Conservation (phyloP, 2,329 filamentous ascomycete genomes). For the Phaeosphaeriaceae sp. region DNA sequence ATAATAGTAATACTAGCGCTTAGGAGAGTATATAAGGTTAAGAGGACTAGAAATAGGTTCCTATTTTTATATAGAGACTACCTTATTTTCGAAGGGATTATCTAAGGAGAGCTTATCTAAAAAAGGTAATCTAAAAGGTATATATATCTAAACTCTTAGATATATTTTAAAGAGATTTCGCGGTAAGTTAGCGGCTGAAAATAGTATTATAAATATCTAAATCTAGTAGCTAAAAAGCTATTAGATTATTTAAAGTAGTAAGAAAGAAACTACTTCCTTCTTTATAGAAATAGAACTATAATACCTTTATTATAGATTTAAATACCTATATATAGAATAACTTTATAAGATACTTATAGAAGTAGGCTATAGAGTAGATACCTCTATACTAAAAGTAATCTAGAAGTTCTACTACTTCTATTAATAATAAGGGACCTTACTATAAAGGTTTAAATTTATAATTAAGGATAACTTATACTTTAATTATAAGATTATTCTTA, state of each 20-base stretch:
- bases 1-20: background rate
- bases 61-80: background rate
- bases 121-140: conserved; percentile 10
- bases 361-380: no score
- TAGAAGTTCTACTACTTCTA: no score
- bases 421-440: no score
- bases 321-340: no score
- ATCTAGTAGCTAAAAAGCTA: conserved; percentile 18
- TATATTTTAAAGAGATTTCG: no score
- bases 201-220: conserved; percentile 14
- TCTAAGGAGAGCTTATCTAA: conserved; percentile 3
- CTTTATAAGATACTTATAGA: no score
- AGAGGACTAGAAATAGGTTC: background rate
- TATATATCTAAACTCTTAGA: conserved; percentile 3
- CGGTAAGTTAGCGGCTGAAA: conserved; percentile 18
- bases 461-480: background rate
- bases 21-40: background rate
- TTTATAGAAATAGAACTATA: no score
- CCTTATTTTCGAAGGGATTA: background rate
- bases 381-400: no score
- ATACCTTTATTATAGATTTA: no score
- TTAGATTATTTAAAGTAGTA: conserved; percentile 26
- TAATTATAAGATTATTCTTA: no score
- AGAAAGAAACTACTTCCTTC: no score
- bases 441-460: background rate